Conservation (phyloP, 2,329 filamentous ascomycete genomes). For the Tolypocladium nubicola region DNA sequence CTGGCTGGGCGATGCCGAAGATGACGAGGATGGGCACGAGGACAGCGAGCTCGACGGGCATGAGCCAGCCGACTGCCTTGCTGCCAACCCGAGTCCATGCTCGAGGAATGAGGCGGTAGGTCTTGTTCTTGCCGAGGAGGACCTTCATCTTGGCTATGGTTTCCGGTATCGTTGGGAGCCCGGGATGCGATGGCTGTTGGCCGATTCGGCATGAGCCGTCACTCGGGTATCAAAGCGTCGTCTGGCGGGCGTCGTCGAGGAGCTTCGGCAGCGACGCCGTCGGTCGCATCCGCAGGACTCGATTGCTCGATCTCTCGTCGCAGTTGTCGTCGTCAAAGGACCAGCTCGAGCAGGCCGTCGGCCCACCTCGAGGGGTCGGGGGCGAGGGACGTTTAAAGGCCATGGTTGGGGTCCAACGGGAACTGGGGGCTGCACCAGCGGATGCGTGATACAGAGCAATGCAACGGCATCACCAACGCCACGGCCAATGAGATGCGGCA, state of each 20-base stretch:
- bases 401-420: constrained; percentile 1
- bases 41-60: constrained; percentile 55
- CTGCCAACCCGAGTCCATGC: constrained; percentile 40
- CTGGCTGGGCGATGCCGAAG: constrained; percentile 62
- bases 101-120: constrained; percentile 47
- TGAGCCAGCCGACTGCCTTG: constrained; percentile 49
- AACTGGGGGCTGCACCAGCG: background rate
- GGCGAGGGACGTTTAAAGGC: constrained; percentile 15
- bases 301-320: background rate
- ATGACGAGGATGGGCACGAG: constrained; percentile 57
- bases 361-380: background rate
- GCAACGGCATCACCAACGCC: constrained; percentile 3
- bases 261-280: background rate
- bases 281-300: background rate
- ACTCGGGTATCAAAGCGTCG: background rate
- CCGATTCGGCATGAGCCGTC: background rate
- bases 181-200: background rate
- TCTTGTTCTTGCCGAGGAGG: constrained; percentile 8
- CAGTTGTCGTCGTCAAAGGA: background rate
- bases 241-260: background rate
- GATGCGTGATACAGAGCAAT: constrained; percentile 4
- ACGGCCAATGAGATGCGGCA: constrained; percentile 15
- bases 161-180: background rate
- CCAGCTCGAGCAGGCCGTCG: background rate
- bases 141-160: constrained; percentile 12